Conservation (phyloP, 2,329 filamentous ascomycete genomes). For the Orbilia ellipsospora region DNA sequence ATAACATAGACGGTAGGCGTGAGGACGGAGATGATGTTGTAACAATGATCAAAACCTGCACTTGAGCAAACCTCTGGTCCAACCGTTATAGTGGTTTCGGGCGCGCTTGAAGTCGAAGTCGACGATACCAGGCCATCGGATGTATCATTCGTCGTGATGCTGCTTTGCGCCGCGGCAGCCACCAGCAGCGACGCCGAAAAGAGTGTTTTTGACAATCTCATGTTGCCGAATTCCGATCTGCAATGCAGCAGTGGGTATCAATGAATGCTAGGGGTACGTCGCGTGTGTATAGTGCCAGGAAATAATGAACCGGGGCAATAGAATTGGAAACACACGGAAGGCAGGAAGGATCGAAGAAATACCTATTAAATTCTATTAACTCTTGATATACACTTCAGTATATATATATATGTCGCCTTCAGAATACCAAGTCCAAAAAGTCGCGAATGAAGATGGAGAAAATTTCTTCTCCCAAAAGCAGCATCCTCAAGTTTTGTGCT, state of each 20-base stretch:
- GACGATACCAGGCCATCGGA: background rate
- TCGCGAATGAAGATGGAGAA: constrained; percentile 15
- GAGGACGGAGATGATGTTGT: constrained; percentile 18
- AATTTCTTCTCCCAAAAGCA: constrained; percentile 6
- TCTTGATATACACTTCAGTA: background rate
- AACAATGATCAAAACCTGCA: constrained; percentile 26
- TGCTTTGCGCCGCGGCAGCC: constrained; percentile 10
- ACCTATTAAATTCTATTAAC: background rate
- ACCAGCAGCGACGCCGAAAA: constrained; percentile 23
- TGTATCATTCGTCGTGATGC: background rate
- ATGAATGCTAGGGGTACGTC: constrained; percentile 13
- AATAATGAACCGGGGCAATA: background rate
- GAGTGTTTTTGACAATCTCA: constrained; percentile 30
- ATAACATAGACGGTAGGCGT: constrained; percentile 48
- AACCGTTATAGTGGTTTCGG: constrained; percentile 15
- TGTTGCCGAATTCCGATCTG: constrained; percentile 29
- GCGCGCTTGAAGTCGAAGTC: constrained; percentile 19
- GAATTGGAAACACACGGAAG: background rate
- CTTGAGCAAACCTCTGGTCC: constrained; percentile 31
- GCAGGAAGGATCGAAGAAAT: constrained; percentile 15
- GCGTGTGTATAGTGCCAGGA: constrained; percentile 7
- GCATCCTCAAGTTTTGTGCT: constrained; percentile 21
- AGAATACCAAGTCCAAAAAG: constrained; percentile 31
- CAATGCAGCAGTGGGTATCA: constrained; percentile 9
- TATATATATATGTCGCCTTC: constrained; percentile 12